Base-by-base conservation (phyloP, 2,329 filamentous ascomycete species). In the Diaporthe longicolla region DNA sequence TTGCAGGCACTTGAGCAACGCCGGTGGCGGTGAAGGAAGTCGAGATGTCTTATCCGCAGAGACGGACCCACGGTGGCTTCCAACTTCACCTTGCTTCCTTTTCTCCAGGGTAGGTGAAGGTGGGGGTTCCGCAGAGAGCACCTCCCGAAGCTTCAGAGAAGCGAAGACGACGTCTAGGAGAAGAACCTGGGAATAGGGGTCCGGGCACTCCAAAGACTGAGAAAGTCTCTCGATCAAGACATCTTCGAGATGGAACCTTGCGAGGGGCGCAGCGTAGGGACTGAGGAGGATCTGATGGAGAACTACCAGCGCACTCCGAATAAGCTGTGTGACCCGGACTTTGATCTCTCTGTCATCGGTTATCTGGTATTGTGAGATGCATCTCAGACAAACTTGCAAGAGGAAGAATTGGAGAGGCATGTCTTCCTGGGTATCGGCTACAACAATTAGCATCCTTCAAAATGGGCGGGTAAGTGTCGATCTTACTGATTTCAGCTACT, bases 1-100 rank as follows among this genome's bases (percentile, higher is more conserved):
- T 75, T 95, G 92, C 17, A 99, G 87, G 80, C 94, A 97, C 76
- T 94, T 93, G n/a, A 97, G 88, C n/a, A 99, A 84, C 48, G 92
- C 86, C 21, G 90, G 85, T 3, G 93, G 91, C 26, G 94, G 93
- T 4, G 92, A 89, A 37, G 80, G 80, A 7, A 76, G 79, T 75
- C 52, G 76, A 57, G 70, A 79, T 45, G 74, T 78, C 73, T 69
- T 82, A 77, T 77, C 80, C 11, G 79, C 80, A 4, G 80, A 78
- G 26, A 85, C 78, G 0, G 87, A 86, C 17, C 80, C 78, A 17
- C 84, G 81, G 52, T 84, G 81, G 68, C 80, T 82, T 19, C 82
- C 79, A 15, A 84, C 82, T 55, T 90, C 87, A 13, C 80, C 85
- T 24, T 83, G 78, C 26, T 83, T 79, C 11, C 85, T 83, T 77